Conservation (phyloP, 2,329 filamentous ascomycete species). For the Malbranchea cinnamomea region DNA sequence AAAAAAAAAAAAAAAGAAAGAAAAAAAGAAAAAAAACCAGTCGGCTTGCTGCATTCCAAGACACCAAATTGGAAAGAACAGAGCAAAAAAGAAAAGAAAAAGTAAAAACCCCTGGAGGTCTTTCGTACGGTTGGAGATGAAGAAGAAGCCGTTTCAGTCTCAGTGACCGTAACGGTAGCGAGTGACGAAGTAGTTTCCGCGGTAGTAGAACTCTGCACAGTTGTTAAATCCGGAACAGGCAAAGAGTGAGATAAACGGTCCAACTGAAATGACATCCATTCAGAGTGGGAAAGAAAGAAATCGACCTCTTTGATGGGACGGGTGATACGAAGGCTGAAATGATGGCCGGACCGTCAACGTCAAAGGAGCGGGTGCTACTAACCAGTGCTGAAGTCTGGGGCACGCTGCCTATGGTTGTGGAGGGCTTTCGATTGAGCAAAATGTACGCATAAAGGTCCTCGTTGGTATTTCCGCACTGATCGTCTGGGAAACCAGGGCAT, state of each 20-base stretch:
- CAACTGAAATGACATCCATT: conserved; percentile 3
- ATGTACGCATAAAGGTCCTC: conserved; percentile 31
- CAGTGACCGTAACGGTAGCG: conserved; percentile 5
- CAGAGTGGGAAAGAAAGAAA: conserved; percentile 1
- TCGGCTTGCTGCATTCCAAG: too few species aligned
- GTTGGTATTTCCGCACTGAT: conserved; percentile 29
- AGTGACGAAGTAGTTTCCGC: neutral
- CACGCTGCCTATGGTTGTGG: conserved; percentile 13
- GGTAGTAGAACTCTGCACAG: conserved; percentile 3
- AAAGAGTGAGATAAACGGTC: conserved; percentile 5
- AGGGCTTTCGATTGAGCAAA: conserved; percentile 18
- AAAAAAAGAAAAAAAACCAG: too few species aligned
- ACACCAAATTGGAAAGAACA: too few species aligned
- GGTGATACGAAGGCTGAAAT: conserved; percentile 3
- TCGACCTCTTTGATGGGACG: conserved; percentile 1
- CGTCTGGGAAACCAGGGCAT: conserved; percentile 34
- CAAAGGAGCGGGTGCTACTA: conserved; percentile 8
- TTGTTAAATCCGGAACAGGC: conserved; percentile 5
- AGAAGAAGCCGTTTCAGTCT: conserved; percentile 4
- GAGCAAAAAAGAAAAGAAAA: too few species aligned
- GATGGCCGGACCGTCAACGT: conserved; percentile 1
- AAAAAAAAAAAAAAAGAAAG: too few species aligned
- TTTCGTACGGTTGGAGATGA: conserved; percentile 1
- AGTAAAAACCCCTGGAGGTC: too few species aligned
- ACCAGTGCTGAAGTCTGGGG: conserved; percentile 9